Evolutionary conservation across 2,329 filamentous ascomycete species (phyloP), one percentile per base, ranked within the genome.

Genomic region (Exserohilum turcica): DNA sequence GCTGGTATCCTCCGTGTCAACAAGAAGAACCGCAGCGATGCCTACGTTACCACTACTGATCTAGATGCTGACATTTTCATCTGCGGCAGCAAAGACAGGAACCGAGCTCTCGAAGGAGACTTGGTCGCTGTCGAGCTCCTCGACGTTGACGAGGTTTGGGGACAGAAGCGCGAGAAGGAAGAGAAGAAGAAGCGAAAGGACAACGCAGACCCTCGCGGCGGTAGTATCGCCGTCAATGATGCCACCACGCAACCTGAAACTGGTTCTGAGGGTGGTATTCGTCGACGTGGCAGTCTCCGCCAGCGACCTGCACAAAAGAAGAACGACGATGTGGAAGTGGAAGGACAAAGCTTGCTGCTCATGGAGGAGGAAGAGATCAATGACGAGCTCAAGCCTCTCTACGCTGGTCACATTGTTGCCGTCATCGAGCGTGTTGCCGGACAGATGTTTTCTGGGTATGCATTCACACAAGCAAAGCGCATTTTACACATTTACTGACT

Each of bases 101-200:
- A 99, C 76, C 90, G 94, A 76, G 94, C 94, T 49, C 84, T 99
- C 31, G 94, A 99, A 75, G 94, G 94, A 54, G 94, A 99, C 74
- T 84, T 96, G 49, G 94, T 99, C 53, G 94, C 94, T 28, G 86
- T 99, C 48, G 94, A 99, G 77, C 86, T 99, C 40, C 86, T 99
- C 45, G 93, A 99, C 70, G 94, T 99, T 6, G 94, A 97, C 73
- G 94, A 99, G 72, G 94, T 99, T 2, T 99, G 94, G 94, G 86
- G 89, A 19, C 94, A 99, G 80, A 99, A 99, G 83, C 91, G 92
- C 51, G 94, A 99, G 76, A 99, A 99, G 76, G 94, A 99, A 78
- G 94, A 99, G 76, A 99, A 99, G 84, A 99, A 99, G 86, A 99
- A 97, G 81, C 90, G 94, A 75, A 99, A 99, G 82, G 94, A 99